A percentile compares a stretch with the other conserved stretches of the same genome.
Conservation (phyloP, 2,329 filamentous ascomycete species). For the Cordyceps tenuipes region DNA sequence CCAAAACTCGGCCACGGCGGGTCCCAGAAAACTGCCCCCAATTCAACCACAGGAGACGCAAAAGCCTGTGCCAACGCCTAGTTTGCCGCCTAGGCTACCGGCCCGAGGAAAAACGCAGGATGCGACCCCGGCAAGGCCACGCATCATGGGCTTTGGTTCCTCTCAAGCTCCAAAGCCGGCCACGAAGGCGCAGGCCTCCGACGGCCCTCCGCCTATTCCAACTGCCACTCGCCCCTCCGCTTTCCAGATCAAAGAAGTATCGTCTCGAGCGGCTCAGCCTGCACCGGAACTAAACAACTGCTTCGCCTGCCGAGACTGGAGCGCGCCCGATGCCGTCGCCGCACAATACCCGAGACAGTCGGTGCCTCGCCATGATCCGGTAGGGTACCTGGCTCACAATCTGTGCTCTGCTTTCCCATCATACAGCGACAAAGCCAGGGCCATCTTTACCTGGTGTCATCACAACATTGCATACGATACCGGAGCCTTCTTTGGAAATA, state of each 20-base stretch:
- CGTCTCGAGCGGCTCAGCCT: slow-evolving; percentile 22
- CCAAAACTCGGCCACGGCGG: slow-evolving; percentile 33
- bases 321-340: slow-evolving; percentile 68
- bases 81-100: slow-evolving; percentile 43
- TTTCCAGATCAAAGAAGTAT: slow-evolving; percentile 41
- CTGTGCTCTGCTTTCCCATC: slow-evolving; percentile 75
- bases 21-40: slow-evolving; percentile 45
- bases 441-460: slow-evolving; percentile 91
- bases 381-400: slow-evolving; percentile 67
- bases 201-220: slow-evolving; percentile 31
- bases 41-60: slow-evolving; percentile 15
- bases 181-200: slow-evolving; percentile 3
- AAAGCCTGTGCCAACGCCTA: slow-evolving; percentile 22
- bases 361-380: slow-evolving; percentile 56
- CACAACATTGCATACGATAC: slow-evolving; percentile 87
- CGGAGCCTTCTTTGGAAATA: slow-evolving; percentile 66
- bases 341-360: slow-evolving; percentile 64
- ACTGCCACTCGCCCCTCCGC: slow-evolving; percentile 42
- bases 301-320: slow-evolving; percentile 81
- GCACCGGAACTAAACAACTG: slow-evolving; percentile 40
- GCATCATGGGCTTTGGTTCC: slow-evolving; percentile 10
- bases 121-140: background rate
- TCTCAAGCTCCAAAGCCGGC: slow-evolving; percentile 12
- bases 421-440: slow-evolving; percentile 81
- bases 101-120: slow-evolving; percentile 19